Percentiles rank a stretch among this genome's conserved stretches.
Conservation (phyloP, 805 yeast genomes). For the Yarrowia porcina region DNA sequence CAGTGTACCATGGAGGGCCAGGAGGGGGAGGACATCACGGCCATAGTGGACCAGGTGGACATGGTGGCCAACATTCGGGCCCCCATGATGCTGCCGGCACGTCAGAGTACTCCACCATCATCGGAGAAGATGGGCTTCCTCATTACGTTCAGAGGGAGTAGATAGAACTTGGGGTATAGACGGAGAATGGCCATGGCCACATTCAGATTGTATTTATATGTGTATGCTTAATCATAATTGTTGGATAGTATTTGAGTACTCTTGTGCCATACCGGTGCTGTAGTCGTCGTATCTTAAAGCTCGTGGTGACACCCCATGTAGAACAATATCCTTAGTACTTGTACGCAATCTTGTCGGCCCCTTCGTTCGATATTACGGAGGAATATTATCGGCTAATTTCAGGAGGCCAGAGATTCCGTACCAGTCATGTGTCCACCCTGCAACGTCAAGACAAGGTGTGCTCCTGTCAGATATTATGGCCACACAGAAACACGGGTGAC, state of each 20-base stretch:
- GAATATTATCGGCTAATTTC: no score
- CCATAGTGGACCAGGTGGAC: neutral
- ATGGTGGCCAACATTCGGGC: neutral
- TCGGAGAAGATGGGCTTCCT: constrained; percentile 18
- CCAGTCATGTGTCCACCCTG: no score
- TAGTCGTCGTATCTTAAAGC: no score
- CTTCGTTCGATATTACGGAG: no score
- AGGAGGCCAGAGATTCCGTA: no score
- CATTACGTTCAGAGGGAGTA: constrained; percentile 19
- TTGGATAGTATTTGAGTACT: neutral
- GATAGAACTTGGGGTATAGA: neutral
- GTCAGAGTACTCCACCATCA: constrained; percentile 6
- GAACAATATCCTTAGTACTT: no score
- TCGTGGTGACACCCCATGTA: no score
- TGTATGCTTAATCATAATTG: constrained; percentile 18
- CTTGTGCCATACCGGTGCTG: neutral
- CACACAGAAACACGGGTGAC: no score
- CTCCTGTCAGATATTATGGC: no score
- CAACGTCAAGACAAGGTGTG: no score
- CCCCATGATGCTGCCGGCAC: neutral
- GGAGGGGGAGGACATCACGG: neutral
- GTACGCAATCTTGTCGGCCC: no score
- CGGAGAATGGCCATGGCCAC: neutral
- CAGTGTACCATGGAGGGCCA: neutral
- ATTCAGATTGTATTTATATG: constrained; percentile 20